Percentiles rank a stretch among this genome's conserved stretches.
Evolutionary conservation across 2,329 filamentous ascomycete species (phyloP).

Genomic region (Fusarium sp.): DNA sequence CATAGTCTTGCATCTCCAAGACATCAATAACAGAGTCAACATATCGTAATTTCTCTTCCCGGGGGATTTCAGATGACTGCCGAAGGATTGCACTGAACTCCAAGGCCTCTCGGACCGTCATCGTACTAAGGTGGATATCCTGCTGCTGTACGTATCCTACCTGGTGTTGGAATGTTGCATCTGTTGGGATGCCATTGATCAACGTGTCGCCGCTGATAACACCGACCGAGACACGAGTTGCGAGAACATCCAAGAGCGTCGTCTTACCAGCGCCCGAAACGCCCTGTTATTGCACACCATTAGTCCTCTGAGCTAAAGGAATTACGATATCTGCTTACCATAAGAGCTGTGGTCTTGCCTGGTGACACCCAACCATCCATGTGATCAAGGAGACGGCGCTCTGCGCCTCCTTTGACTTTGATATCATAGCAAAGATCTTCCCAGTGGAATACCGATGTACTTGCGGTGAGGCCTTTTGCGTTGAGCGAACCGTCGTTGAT

Average conservation of each 20-base stretch:
- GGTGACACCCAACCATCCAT: constrained; percentile 84
- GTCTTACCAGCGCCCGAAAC: constrained; percentile 81
- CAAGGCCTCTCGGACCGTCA: constrained; percentile 63
- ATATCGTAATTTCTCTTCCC: constrained; percentile 43
- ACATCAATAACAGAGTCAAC: constrained; percentile 48
- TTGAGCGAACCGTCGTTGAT: not conserved
- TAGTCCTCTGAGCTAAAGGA: not conserved
- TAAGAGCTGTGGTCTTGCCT: constrained; percentile 72
- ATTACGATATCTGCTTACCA: not conserved
- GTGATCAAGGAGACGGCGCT: constrained; percentile 73
- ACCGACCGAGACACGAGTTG: constrained; percentile 78
- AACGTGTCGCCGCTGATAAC: constrained; percentile 77
- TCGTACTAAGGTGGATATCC: constrained; percentile 75
- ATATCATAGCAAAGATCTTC: constrained; percentile 70
- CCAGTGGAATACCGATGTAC: constrained; percentile 71
- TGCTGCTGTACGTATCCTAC: constrained; percentile 79
- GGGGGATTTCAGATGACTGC: constrained; percentile 68
- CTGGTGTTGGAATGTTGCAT: constrained; percentile 72
- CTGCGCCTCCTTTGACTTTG: constrained; percentile 70
- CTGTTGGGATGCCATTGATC: constrained; percentile 72
- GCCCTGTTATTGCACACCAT: constrained; percentile 52
- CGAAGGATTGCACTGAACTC: constrained; percentile 74
- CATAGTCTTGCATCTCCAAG: constrained; percentile 67
- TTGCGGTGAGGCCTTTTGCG: not conserved
- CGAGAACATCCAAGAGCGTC: constrained; percentile 77